Base-by-base conservation (phyloP, 2,329 filamentous ascomycete genomes). In the Colletotrichum sp. region DNA sequence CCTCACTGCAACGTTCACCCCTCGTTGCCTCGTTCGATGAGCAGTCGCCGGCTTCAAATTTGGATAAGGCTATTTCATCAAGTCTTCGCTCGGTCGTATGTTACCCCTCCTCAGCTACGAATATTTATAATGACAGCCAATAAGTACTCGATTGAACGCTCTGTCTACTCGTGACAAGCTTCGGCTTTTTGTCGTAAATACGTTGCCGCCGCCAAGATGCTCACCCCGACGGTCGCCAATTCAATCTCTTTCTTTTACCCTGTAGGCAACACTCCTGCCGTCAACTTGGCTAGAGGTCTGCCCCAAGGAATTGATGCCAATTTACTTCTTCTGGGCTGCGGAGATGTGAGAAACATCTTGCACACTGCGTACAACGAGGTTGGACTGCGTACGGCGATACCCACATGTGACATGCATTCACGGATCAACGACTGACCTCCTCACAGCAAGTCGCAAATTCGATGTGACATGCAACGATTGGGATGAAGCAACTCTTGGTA, bases 381-480 rank as follows among this genome's bases (percentile, higher is more conserved):
- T 48, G 84, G 81, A 2, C 77, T 87, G 32, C 81, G 84, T 85
- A 65, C 78, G 85, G 79, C 18, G 64, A 24, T 73, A 68, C n/a
- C 15, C n/a, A 38, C 30, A 43, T 16, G 24, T 12, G 12, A 55
- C 80, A 85, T 64, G 85, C 16, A 2, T 18, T 13, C 21, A 28
- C 55, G 21, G 24, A 58, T 30, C n/a, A 24, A 2, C 13, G 15
- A 43, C 21, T 64, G 28, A 62, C 21, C 5, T 62, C 30, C 7
- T 10, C 15, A 28, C 1, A 87, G 85, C 83, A 10, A 58, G 76
- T 32, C 80, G 88, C 56, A 85, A 85, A 52, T 80, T 91, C 6
- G 89, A 91, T 76, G 82, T 92, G 58, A 93, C 91, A 3, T 90
- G 87, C 71, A 92, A 90, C 79, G 90, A 93, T 79, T 77, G 84